Evolutionary conservation across 306 rosid species (phyloP).

Genomic region (Malus domestica): ASM211411v1 NC_041795.1:30468001-30468500

Average conservation of each 20-base stretch:
- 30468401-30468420: too few species aligned
- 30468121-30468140: not conserved
- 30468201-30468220: not conserved
- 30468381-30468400: too few species aligned
- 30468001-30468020: not conserved
- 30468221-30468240: not conserved
- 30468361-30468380: accelerated
- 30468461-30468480: too few species aligned
- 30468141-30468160: not conserved
- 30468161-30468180: too few species aligned
- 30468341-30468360: accelerated
- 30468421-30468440: too few species aligned
- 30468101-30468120: not conserved
- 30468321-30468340: too few species aligned
- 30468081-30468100: not conserved
- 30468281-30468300: accelerated
- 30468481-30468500: too few species aligned
- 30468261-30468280: too few species aligned
- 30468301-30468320: too few species aligned
- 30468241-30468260: accelerated
- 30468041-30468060: not conserved
- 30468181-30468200: not conserved
- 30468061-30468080: not conserved
- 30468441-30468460: too few species aligned
- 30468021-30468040: not conserved